Percentiles rank a stretch among this genome's conserved stretches.
These are phyloP conservation scores for Huntiella savannae DNA, from an alignment of 2,329 filamentous ascomycete genomes.

Conservation along the genomic window DNA sequence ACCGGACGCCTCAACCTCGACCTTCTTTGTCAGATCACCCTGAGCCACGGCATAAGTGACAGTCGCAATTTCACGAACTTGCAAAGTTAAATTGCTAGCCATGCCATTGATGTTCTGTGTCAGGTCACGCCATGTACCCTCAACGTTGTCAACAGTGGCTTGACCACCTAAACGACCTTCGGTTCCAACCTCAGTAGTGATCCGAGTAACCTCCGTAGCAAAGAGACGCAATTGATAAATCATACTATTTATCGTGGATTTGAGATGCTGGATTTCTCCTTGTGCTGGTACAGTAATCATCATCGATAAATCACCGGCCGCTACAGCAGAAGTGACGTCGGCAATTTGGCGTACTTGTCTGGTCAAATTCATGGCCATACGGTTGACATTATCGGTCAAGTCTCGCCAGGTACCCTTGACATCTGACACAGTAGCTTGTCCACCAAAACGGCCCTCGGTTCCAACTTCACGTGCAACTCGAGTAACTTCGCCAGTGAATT, in stretches of 20 bases:
- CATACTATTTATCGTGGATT: conserved; percentile 60
- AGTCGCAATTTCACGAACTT: conserved; percentile 69
- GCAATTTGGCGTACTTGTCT: too few relatives aligned
- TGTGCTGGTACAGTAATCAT: too few relatives aligned
- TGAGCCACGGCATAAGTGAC: conserved; percentile 90
- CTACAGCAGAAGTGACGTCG: too few relatives aligned
- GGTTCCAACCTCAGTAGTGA: conserved; percentile 88
- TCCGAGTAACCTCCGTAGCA: conserved; percentile 86
- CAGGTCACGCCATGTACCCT: conserved; percentile 27
- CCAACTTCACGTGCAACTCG: too few relatives aligned
- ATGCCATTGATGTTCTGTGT: conserved; percentile 76
- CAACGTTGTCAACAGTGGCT: conserved; percentile 80
- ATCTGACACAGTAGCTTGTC: too few relatives aligned
- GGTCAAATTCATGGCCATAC: too few relatives aligned
- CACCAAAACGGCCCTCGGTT: too few relatives aligned
- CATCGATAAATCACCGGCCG: too few relatives aligned
- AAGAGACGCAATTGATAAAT: conserved; percentile 92
- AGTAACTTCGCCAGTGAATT: too few relatives aligned
- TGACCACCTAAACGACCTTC: conserved; percentile 89
- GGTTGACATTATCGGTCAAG: too few relatives aligned
- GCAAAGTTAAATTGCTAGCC: conserved; percentile 47
- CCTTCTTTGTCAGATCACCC: conserved; percentile 89
- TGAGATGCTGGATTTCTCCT: too few relatives aligned
- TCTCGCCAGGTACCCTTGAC: too few relatives aligned
- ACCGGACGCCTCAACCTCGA: conserved; percentile 84